Percentiles rank a stretch among this genome's conserved stretches.
Conservation (phyloP, 23 red algal species). For the Gracilaria domingensis region DNA sequence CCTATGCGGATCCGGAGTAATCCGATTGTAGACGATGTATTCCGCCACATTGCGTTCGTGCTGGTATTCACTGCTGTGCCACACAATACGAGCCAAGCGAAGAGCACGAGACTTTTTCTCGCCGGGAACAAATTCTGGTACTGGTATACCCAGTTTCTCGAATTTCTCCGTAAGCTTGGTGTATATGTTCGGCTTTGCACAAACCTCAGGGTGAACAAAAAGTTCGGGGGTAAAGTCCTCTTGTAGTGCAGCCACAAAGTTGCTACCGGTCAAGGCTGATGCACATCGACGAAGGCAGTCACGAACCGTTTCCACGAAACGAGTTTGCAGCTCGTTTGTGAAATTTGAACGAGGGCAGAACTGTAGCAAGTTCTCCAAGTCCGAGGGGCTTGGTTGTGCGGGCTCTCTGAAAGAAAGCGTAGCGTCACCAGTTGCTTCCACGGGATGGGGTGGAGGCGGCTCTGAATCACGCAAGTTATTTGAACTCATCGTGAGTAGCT, state of each 20-base stretch:
- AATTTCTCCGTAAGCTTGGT: slow-evolving; percentile 6
- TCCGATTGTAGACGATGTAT: slow-evolving; percentile 5
- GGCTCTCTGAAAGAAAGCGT: too few species aligned
- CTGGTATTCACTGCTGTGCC: slow-evolving; percentile 19
- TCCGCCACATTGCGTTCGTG: slow-evolving; percentile 8
- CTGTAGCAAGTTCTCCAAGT: neutral
- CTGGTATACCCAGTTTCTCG: neutral
- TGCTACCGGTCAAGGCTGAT: neutral
- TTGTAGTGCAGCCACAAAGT: neutral
- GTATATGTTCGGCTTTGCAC: neutral
- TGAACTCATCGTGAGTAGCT: too few species aligned
- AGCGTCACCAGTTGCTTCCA: too few species aligned
- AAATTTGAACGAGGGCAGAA: slow-evolving; percentile 2
- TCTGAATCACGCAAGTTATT: neutral
- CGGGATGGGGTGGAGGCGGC: neutral
- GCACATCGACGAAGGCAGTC: neutral
- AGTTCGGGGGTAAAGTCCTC: neutral
- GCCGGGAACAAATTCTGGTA: neutral
- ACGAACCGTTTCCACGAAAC: neutral
- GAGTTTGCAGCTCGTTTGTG: slow-evolving; percentile 10
- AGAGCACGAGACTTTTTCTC: slow-evolving; percentile 25
- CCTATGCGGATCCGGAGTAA: slow-evolving; percentile 5
- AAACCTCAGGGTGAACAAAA: slow-evolving; percentile 24
- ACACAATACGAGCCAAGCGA: neutral
- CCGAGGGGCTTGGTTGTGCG: neutral